Percentiles rank a stretch among this genome's conserved stretches.
Conservation (phyloP, 2,329 filamentous ascomycete genomes). For the Ophiocordyceps unilateralis region DNA sequence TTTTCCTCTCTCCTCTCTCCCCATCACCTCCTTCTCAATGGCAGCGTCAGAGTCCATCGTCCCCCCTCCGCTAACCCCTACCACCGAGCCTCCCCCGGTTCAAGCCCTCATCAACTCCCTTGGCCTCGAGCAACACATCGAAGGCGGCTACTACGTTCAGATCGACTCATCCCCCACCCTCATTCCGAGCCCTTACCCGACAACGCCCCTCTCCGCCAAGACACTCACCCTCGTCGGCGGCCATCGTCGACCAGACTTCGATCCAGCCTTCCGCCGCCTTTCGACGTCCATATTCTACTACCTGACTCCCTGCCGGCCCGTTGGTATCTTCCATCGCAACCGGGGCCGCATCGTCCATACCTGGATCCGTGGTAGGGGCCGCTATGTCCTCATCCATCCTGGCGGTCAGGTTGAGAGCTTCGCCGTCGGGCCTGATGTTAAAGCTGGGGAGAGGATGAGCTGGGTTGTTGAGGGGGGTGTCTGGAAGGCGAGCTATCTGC, state of each 20-base stretch:
- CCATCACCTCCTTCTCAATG: no score
- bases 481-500: conserved; percentile 46
- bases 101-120: no score
- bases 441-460: conserved; percentile 41
- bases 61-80: no score
- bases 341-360: conserved; percentile 46
- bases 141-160: no score
- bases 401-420: conserved; percentile 44
- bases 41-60: no score
- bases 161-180: conserved; percentile 8
- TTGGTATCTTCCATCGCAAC: conserved; percentile 48
- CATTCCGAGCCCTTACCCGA: conserved; percentile 30
- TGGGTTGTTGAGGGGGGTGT: conserved; percentile 54
- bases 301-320: conserved; percentile 34
- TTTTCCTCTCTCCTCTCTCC: no score
- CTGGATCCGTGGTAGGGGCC: conserved; percentile 42
- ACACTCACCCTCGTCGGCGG: conserved; percentile 17
- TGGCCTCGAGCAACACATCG: no score
- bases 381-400: conserved; percentile 47
- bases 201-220: conserved; percentile 16
- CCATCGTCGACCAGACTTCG: conserved; percentile 16
- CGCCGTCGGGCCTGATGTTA: conserved; percentile 40
- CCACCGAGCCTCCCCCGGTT: no score
- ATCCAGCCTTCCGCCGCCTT: conserved; percentile 28
- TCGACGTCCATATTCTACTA: conserved; percentile 49